A percentile compares a stretch with the other conserved stretches of the same genome.
Evolutionary conservation across 257 asterid genomes (phyloP).

Genomic region (Eucommia ulmoides): DNA sequence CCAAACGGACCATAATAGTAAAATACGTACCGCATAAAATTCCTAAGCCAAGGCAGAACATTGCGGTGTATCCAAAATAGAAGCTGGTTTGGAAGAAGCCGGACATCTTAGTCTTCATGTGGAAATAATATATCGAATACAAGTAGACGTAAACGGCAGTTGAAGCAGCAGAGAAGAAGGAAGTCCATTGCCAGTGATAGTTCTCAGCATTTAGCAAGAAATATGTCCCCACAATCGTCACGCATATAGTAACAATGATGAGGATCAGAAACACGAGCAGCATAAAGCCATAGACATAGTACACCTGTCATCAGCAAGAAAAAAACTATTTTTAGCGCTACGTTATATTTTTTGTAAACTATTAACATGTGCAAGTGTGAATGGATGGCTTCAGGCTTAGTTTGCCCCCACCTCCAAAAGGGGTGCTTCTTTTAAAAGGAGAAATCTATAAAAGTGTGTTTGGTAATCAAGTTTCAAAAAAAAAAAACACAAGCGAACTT

Average conservation of each 20-base stretch:
- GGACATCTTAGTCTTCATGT: slow-evolving; percentile 57
- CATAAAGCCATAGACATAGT: slow-evolving; percentile 63
- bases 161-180: slow-evolving; percentile 58
- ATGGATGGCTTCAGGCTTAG: no score
- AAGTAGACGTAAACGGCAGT: slow-evolving; percentile 46
- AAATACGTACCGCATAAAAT: slow-evolving; percentile 60
- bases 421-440: no score
- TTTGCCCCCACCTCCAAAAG: no score
- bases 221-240: slow-evolving; percentile 53
- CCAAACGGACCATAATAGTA: neutral
- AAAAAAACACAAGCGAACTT: no score
- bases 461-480: no score
- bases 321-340: no score
- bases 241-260: slow-evolving; percentile 50
- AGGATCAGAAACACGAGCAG: slow-evolving; percentile 56
- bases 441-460: no score
- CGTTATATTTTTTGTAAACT: no score
- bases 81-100: slow-evolving; percentile 67
- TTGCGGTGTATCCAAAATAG: slow-evolving; percentile 52
- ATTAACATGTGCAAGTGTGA: no score
- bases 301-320: slow-evolving; percentile 29
- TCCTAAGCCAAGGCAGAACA: slow-evolving; percentile 68
- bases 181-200: slow-evolving; percentile 74
- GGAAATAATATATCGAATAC: slow-evolving; percentile 50
- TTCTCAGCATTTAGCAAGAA: slow-evolving; percentile 65